These are phyloP conservation scores for Clonostachys rosea DNA, from an alignment of 2,329 filamentous ascomycete species.

Conservation along the genomic window DNA sequence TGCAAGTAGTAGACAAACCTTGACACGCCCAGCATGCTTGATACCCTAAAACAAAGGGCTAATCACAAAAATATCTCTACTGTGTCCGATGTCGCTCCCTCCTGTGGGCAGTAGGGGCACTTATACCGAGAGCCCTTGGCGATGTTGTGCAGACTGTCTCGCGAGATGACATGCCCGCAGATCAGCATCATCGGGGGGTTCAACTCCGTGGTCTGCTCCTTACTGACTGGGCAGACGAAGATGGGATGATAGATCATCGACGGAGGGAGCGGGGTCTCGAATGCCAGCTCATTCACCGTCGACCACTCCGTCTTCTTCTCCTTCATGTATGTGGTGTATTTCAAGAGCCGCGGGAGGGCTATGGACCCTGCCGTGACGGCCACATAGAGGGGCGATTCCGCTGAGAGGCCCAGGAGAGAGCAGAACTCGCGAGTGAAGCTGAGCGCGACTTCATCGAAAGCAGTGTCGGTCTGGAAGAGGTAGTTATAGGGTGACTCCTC, in stretches of 20 bases:
- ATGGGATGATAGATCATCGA: conserved; percentile 84
- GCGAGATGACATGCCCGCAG: conserved; percentile 90
- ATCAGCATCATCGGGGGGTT: conserved; percentile 98
- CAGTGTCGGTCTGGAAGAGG: conserved; percentile 69
- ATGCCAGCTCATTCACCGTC: conserved; percentile 82
- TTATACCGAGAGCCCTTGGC: conserved; percentile 82
- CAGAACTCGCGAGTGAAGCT: conserved; percentile 95
- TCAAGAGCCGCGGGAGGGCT: conserved; percentile 82
- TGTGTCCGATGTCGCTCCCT: conserved; percentile 42
- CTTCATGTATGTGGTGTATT: conserved; percentile 82
- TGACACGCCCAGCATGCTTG: too few relatives aligned
- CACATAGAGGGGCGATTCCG: conserved; percentile 88
- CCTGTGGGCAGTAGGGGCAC: conserved; percentile 90
- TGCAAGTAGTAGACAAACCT: too few relatives aligned
- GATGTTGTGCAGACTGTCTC: conserved; percentile 75
- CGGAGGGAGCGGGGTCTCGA: conserved; percentile 58
- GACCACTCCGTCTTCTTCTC: conserved; percentile 95
- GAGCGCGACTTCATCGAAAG: conserved; percentile 79
- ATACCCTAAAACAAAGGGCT: too few relatives aligned
- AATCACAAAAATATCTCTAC: too few relatives aligned
- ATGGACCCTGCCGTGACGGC: conserved; percentile 90
- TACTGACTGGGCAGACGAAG: conserved; percentile 95
- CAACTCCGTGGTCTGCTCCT: conserved; percentile 87
- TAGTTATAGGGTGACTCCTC: conserved; percentile 70
- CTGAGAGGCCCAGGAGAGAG: conserved; percentile 81